Conservation (phyloP, 1,139 yeast species). For the Williopsis jadinii region DNA sequence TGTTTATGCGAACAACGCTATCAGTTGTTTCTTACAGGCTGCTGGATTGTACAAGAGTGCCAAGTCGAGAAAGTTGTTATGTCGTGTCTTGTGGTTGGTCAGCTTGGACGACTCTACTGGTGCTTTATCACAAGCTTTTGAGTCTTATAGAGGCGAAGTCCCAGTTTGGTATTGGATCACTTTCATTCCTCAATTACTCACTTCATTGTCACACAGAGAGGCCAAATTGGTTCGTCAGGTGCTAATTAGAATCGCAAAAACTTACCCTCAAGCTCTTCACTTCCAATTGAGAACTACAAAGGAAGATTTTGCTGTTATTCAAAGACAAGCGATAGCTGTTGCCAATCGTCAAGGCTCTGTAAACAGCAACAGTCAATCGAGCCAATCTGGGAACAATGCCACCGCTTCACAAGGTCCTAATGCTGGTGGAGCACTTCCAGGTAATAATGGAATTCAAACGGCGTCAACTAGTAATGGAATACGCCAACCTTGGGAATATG, state of each 20-base stretch:
- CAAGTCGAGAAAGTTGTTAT: constrained; percentile 79
- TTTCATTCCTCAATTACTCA: constrained; percentile 86
- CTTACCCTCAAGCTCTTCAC: constrained; percentile 95
- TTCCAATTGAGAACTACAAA: constrained; percentile 92
- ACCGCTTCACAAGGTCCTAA: neutral
- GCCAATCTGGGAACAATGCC: neutral
- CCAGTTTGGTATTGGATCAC: constrained; percentile 99
- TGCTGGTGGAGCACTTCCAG: neutral
- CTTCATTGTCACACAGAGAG: constrained; percentile 86
- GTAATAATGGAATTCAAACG: neutral
- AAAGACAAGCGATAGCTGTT: constrained; percentile 66
- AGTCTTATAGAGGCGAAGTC: constrained; percentile 88
- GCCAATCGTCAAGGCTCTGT: constrained; percentile 34
- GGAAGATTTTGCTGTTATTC: constrained; percentile 87
- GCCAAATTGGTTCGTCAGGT: constrained; percentile 85
- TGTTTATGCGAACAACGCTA: constrained; percentile 87
- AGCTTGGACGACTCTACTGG: constrained; percentile 86
- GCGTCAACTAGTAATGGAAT: constrained; percentile 10
- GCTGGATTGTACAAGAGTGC: constrained; percentile 94
- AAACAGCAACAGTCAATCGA: constrained; percentile 3
- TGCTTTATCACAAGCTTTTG: constrained; percentile 80
- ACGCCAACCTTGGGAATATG: constrained; percentile 89
- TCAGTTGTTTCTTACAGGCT: constrained; percentile 93
- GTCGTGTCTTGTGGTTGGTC: constrained; percentile 89
- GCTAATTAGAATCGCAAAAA: constrained; percentile 86